These are phyloP conservation scores for Parasitella parasitica DNA, from an alignment of 371 early-diverging fungal species.

Conservation along the genomic window DNA sequence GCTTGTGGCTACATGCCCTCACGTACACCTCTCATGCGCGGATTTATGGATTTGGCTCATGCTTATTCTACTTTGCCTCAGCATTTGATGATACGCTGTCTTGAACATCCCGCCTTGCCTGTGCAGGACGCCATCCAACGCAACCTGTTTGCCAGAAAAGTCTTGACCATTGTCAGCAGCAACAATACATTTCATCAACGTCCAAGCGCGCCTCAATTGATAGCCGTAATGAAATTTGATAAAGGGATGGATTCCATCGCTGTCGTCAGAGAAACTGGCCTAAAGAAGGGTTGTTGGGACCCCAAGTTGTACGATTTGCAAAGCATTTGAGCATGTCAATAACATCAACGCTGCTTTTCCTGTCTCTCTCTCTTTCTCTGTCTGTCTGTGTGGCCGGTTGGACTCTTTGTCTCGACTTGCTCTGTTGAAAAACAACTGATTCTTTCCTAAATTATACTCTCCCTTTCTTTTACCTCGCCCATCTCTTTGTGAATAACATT, in stretches of 20 bases:
- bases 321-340: background rate
- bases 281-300: constrained; percentile 39
- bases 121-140: constrained; percentile 39
- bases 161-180: constrained; percentile 9
- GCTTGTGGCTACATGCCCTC: constrained; percentile 37
- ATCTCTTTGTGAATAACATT: too few relatives aligned
- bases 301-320: constrained; percentile 23
- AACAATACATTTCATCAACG: constrained; percentile 6
- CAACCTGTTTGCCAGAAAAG: constrained; percentile 32
- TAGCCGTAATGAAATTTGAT: constrained; percentile 33
- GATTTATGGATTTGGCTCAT: constrained; percentile 29
- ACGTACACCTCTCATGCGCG: constrained; percentile 29
- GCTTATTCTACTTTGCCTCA: constrained; percentile 35
- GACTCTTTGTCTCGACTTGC: too few relatives aligned
- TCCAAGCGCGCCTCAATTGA: constrained; percentile 8
- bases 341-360: background rate
- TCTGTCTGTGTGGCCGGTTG: too few relatives aligned
- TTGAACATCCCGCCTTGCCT: constrained; percentile 36
- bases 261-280: constrained; percentile 27
- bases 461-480: background rate
- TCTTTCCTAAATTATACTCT: background rate
- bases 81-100: constrained; percentile 36
- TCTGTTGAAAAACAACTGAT: too few relatives aligned
- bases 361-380: background rate
- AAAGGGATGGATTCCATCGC: constrained; percentile 23